Evolutionary conservation across 176 grass and related monocot species (phyloP).

Genomic region (Oryza punctata): DNA sequence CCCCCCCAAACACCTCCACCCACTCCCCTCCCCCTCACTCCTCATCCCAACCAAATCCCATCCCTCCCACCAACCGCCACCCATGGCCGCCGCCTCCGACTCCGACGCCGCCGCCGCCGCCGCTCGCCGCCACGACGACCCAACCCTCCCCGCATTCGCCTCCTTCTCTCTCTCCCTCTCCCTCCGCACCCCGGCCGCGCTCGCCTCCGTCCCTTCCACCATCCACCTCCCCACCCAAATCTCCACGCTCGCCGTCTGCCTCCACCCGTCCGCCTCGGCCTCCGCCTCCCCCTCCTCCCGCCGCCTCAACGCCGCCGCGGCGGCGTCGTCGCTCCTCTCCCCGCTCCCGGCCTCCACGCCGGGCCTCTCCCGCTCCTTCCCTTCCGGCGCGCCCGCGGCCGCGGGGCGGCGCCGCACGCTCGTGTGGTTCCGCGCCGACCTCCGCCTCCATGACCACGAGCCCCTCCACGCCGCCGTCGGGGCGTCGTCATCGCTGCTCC

Average conservation of each 20-base stretch:
- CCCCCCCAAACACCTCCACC: not conserved
- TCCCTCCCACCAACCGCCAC: constrained; percentile 24
- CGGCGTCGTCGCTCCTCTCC: constrained; percentile 56
- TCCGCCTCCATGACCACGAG: constrained; percentile 85
- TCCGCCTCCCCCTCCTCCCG: constrained; percentile 36
- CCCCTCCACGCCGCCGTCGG: constrained; percentile 46
- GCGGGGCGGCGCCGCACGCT: constrained; percentile 69
- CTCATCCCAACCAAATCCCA: not conserved
- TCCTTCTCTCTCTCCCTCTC: constrained; percentile 62
- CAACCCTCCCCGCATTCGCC: constrained; percentile 48
- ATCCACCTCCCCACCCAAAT: constrained; percentile 62
- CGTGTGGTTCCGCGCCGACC: constrained; percentile 85
- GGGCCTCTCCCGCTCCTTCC: constrained; percentile 46
- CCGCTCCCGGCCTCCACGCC: constrained; percentile 51
- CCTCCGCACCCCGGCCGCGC: constrained; percentile 33
- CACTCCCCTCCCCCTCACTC: not conserved
- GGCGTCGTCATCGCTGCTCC: constrained; percentile 73
- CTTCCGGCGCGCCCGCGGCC: constrained; percentile 46
- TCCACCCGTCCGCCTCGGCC: constrained; percentile 41
- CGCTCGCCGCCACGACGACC: constrained; percentile 43
- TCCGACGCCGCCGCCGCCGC: constrained; percentile 47
- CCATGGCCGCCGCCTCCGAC: constrained; percentile 39
- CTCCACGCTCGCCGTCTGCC: constrained; percentile 54
- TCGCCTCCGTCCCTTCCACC: constrained; percentile 54
- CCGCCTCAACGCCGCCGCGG: constrained; percentile 51